Percentiles rank a stretch among this genome's conserved stretches.
Conservation (phyloP, 2,329 filamentous ascomycete species). For the Gremmenia infestans region DNA sequence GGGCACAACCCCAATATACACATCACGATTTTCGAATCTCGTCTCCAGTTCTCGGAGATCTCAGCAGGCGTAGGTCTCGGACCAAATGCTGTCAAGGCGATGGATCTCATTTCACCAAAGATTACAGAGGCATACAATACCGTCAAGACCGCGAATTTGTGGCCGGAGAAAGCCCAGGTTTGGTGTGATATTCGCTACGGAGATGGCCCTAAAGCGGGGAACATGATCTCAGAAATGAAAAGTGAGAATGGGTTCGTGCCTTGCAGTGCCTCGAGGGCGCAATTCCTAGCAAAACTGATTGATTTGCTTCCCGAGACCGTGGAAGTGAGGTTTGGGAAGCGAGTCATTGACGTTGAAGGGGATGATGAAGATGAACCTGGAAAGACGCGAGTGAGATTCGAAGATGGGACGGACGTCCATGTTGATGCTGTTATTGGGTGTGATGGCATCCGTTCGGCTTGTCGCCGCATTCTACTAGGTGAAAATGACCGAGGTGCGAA, state of each 20-base stretch:
- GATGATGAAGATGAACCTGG: constrained; percentile 16
- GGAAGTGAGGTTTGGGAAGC: constrained; percentile 28
- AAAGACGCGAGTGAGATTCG: constrained; percentile 33
- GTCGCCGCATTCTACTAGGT: constrained; percentile 47
- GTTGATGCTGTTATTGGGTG: constrained; percentile 50
- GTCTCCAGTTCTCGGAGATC: constrained; percentile 49
- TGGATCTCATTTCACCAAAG: constrained; percentile 46
- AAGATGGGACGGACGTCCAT: constrained; percentile 37
- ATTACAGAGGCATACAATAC: constrained; percentile 39
- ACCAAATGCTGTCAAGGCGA: constrained; percentile 49
- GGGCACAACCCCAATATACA: constrained; percentile 37
- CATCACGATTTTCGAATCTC: constrained; percentile 49
- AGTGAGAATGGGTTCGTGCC: constrained; percentile 25
- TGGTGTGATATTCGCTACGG: constrained; percentile 38
- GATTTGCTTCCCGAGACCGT: constrained; percentile 32
- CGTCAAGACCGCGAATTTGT: constrained; percentile 22
- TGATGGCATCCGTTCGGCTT: constrained; percentile 56
- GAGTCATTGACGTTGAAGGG: constrained; percentile 25
- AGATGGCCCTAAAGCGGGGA: constrained; percentile 23
- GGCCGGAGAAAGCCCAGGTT: constrained; percentile 30
- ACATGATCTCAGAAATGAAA: constrained; percentile 25
- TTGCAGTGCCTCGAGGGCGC: constrained; percentile 32
- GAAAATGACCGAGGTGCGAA: constrained; percentile 38
- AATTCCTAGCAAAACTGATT: constrained; percentile 38
- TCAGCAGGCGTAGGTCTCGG: constrained; percentile 54